Base-by-base conservation (phyloP, 345 rosid genomes). In the Stellera chamaejasme region DNA sequence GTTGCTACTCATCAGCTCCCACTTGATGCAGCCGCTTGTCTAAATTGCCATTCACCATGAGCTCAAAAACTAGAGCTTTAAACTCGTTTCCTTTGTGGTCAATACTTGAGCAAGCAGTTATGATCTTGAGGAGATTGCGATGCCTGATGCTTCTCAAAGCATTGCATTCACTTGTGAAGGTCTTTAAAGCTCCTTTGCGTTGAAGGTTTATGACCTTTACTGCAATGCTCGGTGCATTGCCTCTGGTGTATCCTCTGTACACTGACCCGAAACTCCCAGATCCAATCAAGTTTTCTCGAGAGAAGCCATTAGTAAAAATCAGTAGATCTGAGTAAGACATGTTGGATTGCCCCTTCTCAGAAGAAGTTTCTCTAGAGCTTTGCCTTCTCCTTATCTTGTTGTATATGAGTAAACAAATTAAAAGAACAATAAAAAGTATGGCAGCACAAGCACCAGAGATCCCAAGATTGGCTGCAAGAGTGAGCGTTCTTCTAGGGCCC, bases 51-150 rank as follows among this genome's bases (percentile, higher is more conserved):
- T 50, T 50, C 7, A 59, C 42, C 72, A 57, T 58, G 45, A 48
- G 62, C 27, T 68, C 63, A 6, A 58, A 15, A 4, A 63, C 65
- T 25, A 69, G 26, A 10, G 27, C 50, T 13, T 58, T 53, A 1
- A 42, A 2, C 45, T 63, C 65, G 28, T 50, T 50, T 50, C 54
- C 54, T 12, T 50, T 28, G 13, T 16, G 54, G 25, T 50, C 39
- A 6, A 15, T 23, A 10, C 9, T 58, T 3, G 72, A 45, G 43
- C 72, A 68, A 27, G 51, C n/a, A 11, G 39, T 68, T 2, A 68
- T 57, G 13, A 63, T 50, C 52, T 62, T 68, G 13, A 56, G 48
- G 6, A 68, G 72, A 15, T 68, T 68, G 28, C 64, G 54, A 41
- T 66, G 69, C 27, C 50, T 42, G 27, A 66, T 60, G 12, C 50